phyloP scores from a whole-genome alignment of 2,329 filamentous ascomycete genomes.

The Scedosporium aurantiacum region DNA sequence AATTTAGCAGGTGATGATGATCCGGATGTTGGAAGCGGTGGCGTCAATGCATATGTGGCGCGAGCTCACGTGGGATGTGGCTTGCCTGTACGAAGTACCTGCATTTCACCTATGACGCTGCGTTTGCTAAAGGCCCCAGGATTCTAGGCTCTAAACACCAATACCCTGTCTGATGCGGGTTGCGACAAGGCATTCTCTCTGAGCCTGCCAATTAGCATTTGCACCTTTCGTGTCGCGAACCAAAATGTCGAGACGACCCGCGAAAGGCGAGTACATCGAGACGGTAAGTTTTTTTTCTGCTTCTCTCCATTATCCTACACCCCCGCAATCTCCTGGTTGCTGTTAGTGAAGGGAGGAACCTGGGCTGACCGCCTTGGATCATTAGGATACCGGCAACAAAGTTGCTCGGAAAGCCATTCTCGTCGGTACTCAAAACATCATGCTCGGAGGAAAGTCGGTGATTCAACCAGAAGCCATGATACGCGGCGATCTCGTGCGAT shows the following conservation, averaged over 20 bases:
- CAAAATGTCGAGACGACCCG: conserved; percentile 63
- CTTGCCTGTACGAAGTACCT: background rate
- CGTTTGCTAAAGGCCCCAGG: background rate
- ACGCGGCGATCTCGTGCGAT: conserved; percentile 71
- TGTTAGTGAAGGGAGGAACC: background rate
- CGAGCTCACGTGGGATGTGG: conserved; percentile 1
- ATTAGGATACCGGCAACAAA: conserved; percentile 93
- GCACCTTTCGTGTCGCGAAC: conserved; percentile 10
- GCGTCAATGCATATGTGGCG: background rate
- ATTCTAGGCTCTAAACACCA: background rate
- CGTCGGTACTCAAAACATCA: conserved; percentile 94
- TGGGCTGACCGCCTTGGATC: conserved; percentile 6
- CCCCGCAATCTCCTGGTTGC: background rate
- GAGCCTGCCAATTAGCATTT: conserved; percentile 4
- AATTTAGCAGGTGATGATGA: background rate
- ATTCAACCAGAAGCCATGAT: conserved; percentile 94
- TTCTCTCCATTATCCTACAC: background rate
- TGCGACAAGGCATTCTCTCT: no score
- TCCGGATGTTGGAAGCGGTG: no score
- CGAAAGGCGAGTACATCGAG: conserved; percentile 92
- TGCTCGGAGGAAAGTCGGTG: conserved; percentile 89
- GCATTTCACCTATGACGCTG: background rate
- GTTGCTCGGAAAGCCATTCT: conserved; percentile 86
- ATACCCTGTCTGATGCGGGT: background rate
- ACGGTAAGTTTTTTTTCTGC: conserved; percentile 48